Percentiles rank a stretch among this genome's conserved stretches.
These are phyloP conservation scores for Magnolia changhungtana DNA, from an alignment of 164 flowering plant species.

Conservation along the genomic window DNA sequence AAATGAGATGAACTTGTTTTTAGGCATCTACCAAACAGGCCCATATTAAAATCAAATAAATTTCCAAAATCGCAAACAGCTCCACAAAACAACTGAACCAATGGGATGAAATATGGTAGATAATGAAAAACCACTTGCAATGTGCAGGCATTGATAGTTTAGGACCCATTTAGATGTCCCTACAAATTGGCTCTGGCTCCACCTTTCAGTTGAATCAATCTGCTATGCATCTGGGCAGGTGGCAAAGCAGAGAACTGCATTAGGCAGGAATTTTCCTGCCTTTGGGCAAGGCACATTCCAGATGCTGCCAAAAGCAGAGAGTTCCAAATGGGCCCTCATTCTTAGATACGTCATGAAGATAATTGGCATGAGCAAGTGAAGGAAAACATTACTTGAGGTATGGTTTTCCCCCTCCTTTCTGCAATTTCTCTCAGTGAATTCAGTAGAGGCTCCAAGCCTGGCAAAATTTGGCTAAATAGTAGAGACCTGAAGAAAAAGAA, in stretches of 20 bases:
- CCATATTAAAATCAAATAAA: no score
- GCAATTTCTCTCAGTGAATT: slow-evolving; percentile 51
- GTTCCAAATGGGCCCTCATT: background rate
- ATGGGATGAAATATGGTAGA: no score
- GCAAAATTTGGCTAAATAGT: slow-evolving; percentile 77
- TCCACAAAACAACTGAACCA: no score
- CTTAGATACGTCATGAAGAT: background rate
- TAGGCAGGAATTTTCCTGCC: no score
- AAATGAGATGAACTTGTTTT: no score
- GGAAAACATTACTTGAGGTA: slow-evolving; percentile 56
- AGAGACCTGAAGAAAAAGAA: slow-evolving; percentile 43
- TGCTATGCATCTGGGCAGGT: background rate
- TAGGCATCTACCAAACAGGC: no score
- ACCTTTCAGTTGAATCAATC: background rate
- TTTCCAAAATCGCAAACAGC: no score
- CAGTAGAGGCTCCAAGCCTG: slow-evolving; percentile 70
- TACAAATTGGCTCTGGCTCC: background rate
- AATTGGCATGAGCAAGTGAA: background rate
- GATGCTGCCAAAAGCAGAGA: background rate
- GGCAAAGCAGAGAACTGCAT: background rate
- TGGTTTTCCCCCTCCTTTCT: slow-evolving; percentile 55
- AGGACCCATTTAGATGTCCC: no score
- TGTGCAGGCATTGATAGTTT: no score
- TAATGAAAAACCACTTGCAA: no score
- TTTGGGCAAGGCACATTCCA: background rate